These are phyloP conservation scores for Malassezia arunalokei DNA, from an alignment of 1,284 basidiomycete genomes.

Conservation along the genomic window DNA sequence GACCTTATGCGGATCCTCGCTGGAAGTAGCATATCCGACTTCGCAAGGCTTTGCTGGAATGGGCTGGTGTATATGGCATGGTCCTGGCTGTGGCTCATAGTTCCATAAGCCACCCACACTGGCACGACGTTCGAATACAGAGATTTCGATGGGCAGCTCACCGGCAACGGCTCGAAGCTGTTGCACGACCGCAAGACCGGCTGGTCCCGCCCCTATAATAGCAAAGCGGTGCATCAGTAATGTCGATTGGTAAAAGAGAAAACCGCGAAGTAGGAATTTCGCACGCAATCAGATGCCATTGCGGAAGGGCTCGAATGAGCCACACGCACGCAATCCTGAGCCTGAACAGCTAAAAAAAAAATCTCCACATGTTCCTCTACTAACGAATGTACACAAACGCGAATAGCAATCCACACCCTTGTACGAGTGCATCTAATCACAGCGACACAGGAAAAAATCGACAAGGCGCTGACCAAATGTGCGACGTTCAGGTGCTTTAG, in stretches of 20 bases:
- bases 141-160: not conserved
- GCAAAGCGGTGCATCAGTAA: conserved; percentile 2
- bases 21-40: conserved; percentile 10
- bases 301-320: too few species aligned
- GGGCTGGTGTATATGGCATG: conserved; percentile 38
- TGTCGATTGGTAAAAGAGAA: not conserved
- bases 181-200: conserved; percentile 43
- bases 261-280: too few species aligned
- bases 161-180: conserved; percentile 35
- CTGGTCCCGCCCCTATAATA: conserved; percentile 8
- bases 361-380: not conserved
- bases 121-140: conserved; percentile 26
- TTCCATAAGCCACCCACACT: conserved; percentile 26
- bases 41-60: conserved; percentile 7
- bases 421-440: not conserved
- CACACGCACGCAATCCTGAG: too few species aligned
- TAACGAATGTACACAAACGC: not conserved
- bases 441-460: conserved; percentile 17
- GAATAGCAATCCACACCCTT: not conserved
- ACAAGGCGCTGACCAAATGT: conserved; percentile 14
- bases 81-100: conserved; percentile 24
- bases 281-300: too few species aligned
- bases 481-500: conserved; percentile 2
- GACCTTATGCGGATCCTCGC: not conserved
- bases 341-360: too few species aligned